Conservation (phyloP, 805 yeast genomes). For the Kluyveromyces starmeri region DNA sequence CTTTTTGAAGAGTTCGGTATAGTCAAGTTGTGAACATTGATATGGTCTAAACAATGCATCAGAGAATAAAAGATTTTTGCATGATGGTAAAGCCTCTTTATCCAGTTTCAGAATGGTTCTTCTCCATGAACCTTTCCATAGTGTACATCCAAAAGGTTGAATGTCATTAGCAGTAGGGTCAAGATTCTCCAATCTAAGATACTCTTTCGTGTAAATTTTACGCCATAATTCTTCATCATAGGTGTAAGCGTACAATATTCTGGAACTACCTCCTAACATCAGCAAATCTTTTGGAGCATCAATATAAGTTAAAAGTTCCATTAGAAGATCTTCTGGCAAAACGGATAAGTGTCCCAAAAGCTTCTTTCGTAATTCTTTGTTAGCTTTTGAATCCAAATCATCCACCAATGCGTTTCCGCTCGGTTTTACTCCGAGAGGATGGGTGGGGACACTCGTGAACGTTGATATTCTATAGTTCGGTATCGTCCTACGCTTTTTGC, state of each 20-base stretch:
- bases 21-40: constrained; percentile 68
- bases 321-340: constrained; percentile 57
- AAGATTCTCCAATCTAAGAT: constrained; percentile 13
- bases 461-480: constrained; percentile 7
- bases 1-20: constrained; percentile 38
- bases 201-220: constrained; percentile 37
- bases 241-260: constrained; percentile 60
- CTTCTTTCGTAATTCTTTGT: constrained; percentile 13
- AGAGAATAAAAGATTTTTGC: constrained; percentile 50
- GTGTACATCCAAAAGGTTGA: constrained; percentile 23
- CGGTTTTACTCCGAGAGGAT: constrained; percentile 70
- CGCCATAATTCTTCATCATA: constrained; percentile 82
- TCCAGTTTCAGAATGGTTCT: constrained; percentile 41
- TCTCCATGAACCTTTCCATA: constrained; percentile 82
- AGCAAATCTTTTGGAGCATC: constrained; percentile 40
- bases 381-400: constrained; percentile 11
- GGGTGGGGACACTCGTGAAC: constrained; percentile 32
- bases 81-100: constrained; percentile 38
- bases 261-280: constrained; percentile 49
- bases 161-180: constrained; percentile 13
- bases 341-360: constrained; percentile 46
- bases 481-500: constrained; percentile 3
- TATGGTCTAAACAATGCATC: constrained; percentile 77
- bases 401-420: constrained; percentile 53
- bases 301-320: constrained; percentile 43